Base-by-base conservation (phyloP, 2,329 filamentous ascomycete genomes). In the Verticillium albo-atrum region DNA sequence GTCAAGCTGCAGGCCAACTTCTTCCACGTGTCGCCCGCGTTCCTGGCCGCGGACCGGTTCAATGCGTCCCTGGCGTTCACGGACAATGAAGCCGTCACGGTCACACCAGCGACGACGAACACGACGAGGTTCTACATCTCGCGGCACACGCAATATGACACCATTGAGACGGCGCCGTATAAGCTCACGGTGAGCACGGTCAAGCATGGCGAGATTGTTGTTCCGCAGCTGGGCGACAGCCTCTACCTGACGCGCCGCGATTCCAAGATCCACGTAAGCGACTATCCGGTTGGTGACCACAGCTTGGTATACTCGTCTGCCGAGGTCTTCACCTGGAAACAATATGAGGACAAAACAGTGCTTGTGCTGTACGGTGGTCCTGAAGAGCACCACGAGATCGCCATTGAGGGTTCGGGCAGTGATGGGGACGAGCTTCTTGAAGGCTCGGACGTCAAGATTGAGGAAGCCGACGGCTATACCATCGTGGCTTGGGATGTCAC, bases 1-100 rank as follows among this genome's bases (percentile, higher is more conserved):
- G 77, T 90, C 27, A 95, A 94, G 68, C 81, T 94, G 1, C 77
- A 91, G 63, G 89, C 84, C 27, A 89, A 91, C 65, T 94, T 94
- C 71, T 72, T 91, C 57, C 88, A 88, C 65, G 88, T 86, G 0
- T 90, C 89, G 0, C 88, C 89, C 0, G 84, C 82, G 0, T 93
- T 91, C 66, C 74, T 92, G 20, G 82, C 82, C 3, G 82, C 86
- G 1, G 54, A 56, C 34, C 34, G 54, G 23, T 56, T 56, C 34
- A 56, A 56, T 25, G 27, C 34, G 34, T 56, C 54, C 14, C 54
- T 56, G 7, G 54, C 15, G 14, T 56, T 50, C 25, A 56, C 54
- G 27, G 68, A 78, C 4, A 83, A 79, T 32, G 63, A 70, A 1
- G 76, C 79, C 51, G 75, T 89, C 15, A 79, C 84, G 2, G 77